phyloP scores from a whole-genome alignment of 2,329 filamentous ascomycete genomes.

The Fusarium solani-melongenae region DNA sequence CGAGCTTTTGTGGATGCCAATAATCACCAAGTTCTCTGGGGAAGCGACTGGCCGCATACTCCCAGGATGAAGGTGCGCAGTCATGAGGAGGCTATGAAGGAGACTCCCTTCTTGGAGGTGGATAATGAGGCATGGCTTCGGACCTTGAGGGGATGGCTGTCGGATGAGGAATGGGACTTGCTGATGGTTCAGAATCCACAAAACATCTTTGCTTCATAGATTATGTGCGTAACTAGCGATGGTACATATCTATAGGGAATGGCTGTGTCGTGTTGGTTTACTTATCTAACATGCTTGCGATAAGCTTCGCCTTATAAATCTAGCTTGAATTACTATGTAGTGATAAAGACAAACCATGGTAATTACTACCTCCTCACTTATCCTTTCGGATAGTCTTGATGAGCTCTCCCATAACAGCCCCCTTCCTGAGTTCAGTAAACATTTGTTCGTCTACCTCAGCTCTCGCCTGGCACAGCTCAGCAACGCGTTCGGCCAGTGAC shows the following conservation, averaged over 20 bases:
- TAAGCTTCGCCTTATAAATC: no score
- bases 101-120: conserved; percentile 41
- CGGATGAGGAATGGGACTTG: conserved; percentile 38
- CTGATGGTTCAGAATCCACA: conserved; percentile 31
- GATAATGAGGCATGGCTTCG: conserved; percentile 40
- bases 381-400: conserved; percentile 7
- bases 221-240: neutral
- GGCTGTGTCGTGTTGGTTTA: no score
- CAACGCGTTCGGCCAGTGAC: conserved; percentile 36
- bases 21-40: conserved; percentile 48
- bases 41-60: conserved; percentile 54
- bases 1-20: conserved; percentile 48
- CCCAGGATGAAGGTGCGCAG: conserved; percentile 51
- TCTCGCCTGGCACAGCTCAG: conserved; percentile 43
- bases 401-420: conserved; percentile 11
- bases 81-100: conserved; percentile 47
- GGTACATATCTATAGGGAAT: neutral
- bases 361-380: neutral
- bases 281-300: no score
- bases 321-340: neutral
- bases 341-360: neutral
- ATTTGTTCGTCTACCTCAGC: conserved; percentile 45
- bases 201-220: conserved; percentile 8
- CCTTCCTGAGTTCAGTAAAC: conserved; percentile 22
- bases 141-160: conserved; percentile 37